Percentiles rank a stretch among this genome's conserved stretches.
Conservation (phyloP, 306 rosid genomes). For the Quercus ilex region DNA sequence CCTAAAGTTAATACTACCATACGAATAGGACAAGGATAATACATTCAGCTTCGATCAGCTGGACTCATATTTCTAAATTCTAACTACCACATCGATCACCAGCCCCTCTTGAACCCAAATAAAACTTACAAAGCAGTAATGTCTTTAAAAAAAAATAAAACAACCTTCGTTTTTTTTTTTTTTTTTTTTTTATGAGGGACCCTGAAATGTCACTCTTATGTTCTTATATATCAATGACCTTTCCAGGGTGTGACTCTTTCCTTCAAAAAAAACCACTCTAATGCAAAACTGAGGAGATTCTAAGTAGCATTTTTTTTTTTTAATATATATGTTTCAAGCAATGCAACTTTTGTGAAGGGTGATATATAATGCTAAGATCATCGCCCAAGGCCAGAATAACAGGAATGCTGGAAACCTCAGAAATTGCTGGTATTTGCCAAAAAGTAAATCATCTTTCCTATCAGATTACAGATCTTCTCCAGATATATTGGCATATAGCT, state of each 20-base stretch:
- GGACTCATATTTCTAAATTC: no score
- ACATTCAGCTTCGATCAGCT: no score
- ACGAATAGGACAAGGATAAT: no score
- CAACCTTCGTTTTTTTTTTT: background rate
- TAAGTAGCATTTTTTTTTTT: background rate
- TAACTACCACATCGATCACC: background rate
- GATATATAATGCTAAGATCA: background rate
- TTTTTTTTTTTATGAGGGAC: background rate
- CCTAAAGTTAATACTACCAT: no score
- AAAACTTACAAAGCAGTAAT: background rate
- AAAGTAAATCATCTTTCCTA: background rate
- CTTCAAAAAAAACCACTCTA: background rate
- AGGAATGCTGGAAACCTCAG: background rate
- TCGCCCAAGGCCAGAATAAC: background rate
- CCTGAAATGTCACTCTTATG: background rate
- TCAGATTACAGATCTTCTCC: conserved; percentile 32
- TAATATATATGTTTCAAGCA: no score
- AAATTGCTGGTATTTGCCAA: background rate
- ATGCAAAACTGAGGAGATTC: background rate
- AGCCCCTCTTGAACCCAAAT: background rate
- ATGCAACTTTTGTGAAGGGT: background rate
- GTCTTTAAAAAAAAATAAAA: background rate
- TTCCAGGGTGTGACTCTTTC: background rate
- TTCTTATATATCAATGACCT: background rate
- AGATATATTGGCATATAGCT: conserved; percentile 44